Base-by-base conservation (phyloP, 768 basidiomycete species). In the Botryobasidium botryosum region DNA sequence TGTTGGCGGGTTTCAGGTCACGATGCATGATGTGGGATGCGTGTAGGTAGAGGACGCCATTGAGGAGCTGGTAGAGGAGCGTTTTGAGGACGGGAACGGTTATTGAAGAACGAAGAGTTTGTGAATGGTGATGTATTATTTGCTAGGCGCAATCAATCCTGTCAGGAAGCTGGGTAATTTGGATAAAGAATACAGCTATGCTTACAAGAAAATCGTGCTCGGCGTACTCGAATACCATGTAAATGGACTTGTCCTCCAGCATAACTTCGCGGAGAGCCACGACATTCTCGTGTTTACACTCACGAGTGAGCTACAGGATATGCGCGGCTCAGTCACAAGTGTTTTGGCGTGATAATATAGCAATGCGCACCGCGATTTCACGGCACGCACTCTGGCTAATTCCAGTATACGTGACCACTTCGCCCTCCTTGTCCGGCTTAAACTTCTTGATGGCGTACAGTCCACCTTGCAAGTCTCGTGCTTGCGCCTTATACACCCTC, bases 361-460 rank as follows among this genome's bases (percentile, higher is more conserved):
- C 17, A 33, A 33, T 33, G 17, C 82, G 53, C 52, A 90, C 90
- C 44, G 91, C 85, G 52, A 97, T 97, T 61, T 99, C 94, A 48
- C 94, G 70, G 53, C 88, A 86, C 3, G 92, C 94, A 62, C 87
- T 92, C 64, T 99, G 94, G 59, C 86, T 91, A 54, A 99, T 88
- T 2, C 92, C 94, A 7, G 92, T 96, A 59, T 97, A 99, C 0
- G 88, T 88, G 42, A 81, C 65, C 1, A 90, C 77, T 57, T 97
- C 94, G 18, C 92, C 92, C 64, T 99, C 94, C 62, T 97, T 97
- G 69, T 99, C 94, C 0, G 92, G 94, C 58, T 99, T 99, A 68
- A 97, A 97, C 61, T 97, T 99, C 69, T 99, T 99, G 65, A 99
- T 97, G 5, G 94, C 94, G 53, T 90, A 81, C 38, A 92, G 70